Evolutionary conservation across 2,329 filamentous ascomycete genomes (phyloP), one percentile per base, ranked within the genome.

Genomic region (Epichloe sp.): DNA sequence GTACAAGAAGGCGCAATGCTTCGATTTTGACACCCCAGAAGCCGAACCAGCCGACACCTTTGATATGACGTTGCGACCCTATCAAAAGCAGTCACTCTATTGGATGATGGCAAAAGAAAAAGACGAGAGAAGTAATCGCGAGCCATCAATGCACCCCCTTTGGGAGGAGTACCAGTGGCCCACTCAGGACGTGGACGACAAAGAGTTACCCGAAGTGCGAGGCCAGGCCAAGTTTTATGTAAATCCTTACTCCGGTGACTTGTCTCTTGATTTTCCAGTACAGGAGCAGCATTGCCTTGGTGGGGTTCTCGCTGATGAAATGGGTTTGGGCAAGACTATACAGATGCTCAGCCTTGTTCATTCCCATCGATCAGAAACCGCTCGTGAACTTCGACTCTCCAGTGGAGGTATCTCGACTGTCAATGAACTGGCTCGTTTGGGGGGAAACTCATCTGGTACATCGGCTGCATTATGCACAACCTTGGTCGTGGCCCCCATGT

Each of bases 91-190:
- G 66, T 89, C 93, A 0, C 70, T 98, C 5, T 76, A 96, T 63
- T 98, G 93, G 93, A 96, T 98, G 89, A 75, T 97, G 56, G 78
- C 83, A 4, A 97, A 97, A 64, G 93, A 98, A 65, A 91, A 82
- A 59, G 82, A 94, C 56, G 77, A 86, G 55, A 83, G 81, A 57
- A 77, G 80, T 11, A 77, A 81, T 38, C 80, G 82, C 50, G 82
- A 90, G 60, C 73, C 74, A 4, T 96, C 89, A 0, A 95, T 98
- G 88, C 90, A 98, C 66, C 93, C 93, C 0, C 68, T 98, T 0
- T 98, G 93, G 93, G 93, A 98, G 68, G 88, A 97, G 63, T 98
- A 98, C 59, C 65, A 71, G 2, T 98, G 90, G 89, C 93, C 93
- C 0, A 72, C 73, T 0, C 89, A 90, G 62, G 93, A 98, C 66